phyloP scores from a whole-genome alignment of 1,284 basidiomycete species.

The Pulchroboletus neoregius region DNA sequence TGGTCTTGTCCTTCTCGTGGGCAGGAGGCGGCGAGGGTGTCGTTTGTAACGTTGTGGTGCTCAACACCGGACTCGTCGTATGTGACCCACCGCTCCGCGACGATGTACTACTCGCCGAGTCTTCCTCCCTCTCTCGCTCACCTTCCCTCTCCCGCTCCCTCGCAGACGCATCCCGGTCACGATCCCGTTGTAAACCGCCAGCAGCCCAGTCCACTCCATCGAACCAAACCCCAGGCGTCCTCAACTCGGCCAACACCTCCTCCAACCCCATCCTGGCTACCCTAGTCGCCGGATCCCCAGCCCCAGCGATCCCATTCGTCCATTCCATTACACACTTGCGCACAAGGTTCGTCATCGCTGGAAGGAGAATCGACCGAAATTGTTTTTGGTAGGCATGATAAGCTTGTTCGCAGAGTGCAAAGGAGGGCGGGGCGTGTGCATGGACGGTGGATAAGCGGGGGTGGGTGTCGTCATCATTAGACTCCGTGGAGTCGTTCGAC shows the following conservation, averaged over 20 bases:
- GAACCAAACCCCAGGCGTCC: constrained; percentile 59
- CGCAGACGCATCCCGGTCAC: constrained; percentile 9
- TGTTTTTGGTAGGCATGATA: constrained; percentile 54
- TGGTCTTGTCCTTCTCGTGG: constrained; percentile 27
- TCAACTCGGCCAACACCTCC: constrained; percentile 53
- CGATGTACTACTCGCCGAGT: constrained; percentile 45
- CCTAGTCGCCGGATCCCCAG: constrained; percentile 39
- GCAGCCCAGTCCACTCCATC: constrained; percentile 60
- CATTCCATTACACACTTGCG: constrained; percentile 60
- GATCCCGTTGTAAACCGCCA: constrained; percentile 17
- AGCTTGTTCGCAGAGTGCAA: constrained; percentile 53
- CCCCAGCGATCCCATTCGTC: constrained; percentile 29
- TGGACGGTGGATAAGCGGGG: constrained; percentile 45
- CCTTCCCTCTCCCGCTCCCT: constrained; percentile 33
- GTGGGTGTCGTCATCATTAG: constrained; percentile 38
- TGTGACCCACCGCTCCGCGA: constrained; percentile 48
- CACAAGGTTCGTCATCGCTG: constrained; percentile 65
- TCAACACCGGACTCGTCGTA: constrained; percentile 70
- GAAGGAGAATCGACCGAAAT: constrained; percentile 53
- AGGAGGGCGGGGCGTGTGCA: constrained; percentile 52
- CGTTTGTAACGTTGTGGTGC: constrained; percentile 66
- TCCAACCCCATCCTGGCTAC: constrained; percentile 54
- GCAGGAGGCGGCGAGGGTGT: constrained; percentile 67
- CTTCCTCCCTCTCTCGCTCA: constrained; percentile 32
- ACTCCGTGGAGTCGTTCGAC: constrained; percentile 12